A percentile compares a stretch with the other conserved stretches of the same genome.
Evolutionary conservation across 768 basidiomycete species (phyloP).

Genomic region (Hypholoma sublateritium): DNA sequence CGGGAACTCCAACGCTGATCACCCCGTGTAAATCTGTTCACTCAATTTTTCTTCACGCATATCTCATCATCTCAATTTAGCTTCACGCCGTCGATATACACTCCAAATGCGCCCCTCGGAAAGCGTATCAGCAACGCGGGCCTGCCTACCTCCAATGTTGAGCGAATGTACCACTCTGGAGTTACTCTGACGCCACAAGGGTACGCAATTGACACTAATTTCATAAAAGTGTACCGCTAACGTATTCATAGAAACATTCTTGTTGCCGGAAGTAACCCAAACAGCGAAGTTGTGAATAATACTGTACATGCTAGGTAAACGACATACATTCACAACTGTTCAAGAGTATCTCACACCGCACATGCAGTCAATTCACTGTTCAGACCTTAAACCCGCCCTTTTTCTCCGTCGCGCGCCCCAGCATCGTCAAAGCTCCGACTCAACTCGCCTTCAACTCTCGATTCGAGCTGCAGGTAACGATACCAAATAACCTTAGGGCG

Average conservation of each 20-base stretch:
- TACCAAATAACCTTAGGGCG: conserved; percentile 25
- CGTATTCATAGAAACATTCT: conserved; percentile 22
- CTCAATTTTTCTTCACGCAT: background rate
- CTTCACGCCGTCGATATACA: conserved; percentile 48
- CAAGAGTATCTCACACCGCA: background rate
- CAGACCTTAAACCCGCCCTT: conserved; percentile 42
- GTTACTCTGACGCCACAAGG: conserved; percentile 58
- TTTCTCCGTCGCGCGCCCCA: conserved; percentile 34
- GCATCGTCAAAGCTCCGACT: conserved; percentile 28
- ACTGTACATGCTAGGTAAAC: conserved; percentile 24
- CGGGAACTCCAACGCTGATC: conserved; percentile 27
- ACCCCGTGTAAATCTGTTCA: conserved; percentile 25
- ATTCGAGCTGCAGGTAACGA: conserved; percentile 28
- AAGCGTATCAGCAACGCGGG: conserved; percentile 47
- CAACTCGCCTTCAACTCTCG: conserved; percentile 30
- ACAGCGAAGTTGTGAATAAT: conserved; percentile 24
- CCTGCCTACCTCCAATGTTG: conserved; percentile 40
- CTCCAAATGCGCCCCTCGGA: conserved; percentile 41
- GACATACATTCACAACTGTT: background rate
- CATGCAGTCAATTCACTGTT: conserved; percentile 36
- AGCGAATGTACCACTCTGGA: conserved; percentile 63
- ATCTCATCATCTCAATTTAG: conserved; percentile 3
- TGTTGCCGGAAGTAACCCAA: conserved; percentile 47
- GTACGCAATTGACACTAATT: conserved; percentile 40
- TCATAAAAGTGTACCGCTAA: no score